These are phyloP conservation scores for Gracilaria domingensis DNA, from an alignment of 23 red algal species.

Conservation along the genomic window DNA sequence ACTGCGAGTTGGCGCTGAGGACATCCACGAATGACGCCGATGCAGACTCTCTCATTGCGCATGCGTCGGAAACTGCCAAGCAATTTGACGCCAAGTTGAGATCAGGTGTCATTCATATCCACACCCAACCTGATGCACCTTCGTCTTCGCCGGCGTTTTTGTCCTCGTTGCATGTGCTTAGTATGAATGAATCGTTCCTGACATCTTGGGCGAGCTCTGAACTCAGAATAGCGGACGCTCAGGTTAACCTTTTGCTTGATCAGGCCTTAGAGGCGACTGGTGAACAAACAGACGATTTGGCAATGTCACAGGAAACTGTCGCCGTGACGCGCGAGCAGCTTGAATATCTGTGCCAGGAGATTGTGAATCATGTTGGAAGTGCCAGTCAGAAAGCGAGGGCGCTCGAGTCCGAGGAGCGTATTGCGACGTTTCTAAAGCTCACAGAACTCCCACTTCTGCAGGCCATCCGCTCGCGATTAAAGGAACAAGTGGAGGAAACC, in stretches of 20 bases:
- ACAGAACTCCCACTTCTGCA: conserved; percentile 62
- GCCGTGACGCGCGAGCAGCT: conserved; percentile 17
- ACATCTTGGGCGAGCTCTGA: conserved; percentile 75
- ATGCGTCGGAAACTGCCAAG: conserved; percentile 70
- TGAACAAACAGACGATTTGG: neutral
- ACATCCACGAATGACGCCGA: conserved; percentile 57
- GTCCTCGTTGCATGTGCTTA: conserved; percentile 59
- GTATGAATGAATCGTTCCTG: conserved; percentile 69
- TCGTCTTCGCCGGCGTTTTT: conserved; percentile 36
- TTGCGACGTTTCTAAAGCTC: conserved; percentile 61
- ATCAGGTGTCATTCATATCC: conserved; percentile 48
- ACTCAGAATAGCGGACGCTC: conserved; percentile 53
- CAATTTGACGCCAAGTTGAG: conserved; percentile 74
- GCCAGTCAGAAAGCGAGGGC: conserved; percentile 63
- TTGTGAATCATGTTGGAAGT: conserved; percentile 68
- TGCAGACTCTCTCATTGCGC: conserved; percentile 63
- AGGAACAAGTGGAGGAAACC: conserved; percentile 30
- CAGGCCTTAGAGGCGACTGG: neutral
- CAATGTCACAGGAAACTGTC: neutral
- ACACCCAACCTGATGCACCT: neutral
- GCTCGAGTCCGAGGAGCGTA: conserved; percentile 55
- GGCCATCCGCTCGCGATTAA: conserved; percentile 46
- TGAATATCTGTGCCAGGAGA: conserved; percentile 56
- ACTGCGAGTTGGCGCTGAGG: conserved; percentile 63
- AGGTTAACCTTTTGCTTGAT: conserved; percentile 34